A percentile compares a stretch with the other conserved stretches of the same genome.
These are phyloP conservation scores for Pichia cabralensis DNA, from an alignment of 805 yeast species.

Conservation along the genomic window DNA sequence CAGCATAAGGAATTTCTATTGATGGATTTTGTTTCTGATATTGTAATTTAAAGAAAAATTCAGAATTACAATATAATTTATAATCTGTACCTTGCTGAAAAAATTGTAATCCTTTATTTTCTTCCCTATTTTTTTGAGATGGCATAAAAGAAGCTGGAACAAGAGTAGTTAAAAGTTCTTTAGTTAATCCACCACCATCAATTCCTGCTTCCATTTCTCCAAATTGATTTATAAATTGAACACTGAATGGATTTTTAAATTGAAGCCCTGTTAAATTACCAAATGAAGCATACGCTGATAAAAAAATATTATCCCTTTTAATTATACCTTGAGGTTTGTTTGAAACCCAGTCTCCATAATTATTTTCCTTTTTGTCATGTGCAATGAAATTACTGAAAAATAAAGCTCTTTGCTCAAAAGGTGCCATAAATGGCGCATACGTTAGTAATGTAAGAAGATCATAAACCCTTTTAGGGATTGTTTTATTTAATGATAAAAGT, in stretches of 20 bases:
- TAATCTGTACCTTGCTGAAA: constrained; percentile 39
- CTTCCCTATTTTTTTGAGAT: constrained; percentile 15
- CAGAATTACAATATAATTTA: constrained; percentile 68
- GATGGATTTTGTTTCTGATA: constrained; percentile 18
- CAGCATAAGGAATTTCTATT: constrained; percentile 20
- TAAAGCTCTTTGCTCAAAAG: constrained; percentile 64
- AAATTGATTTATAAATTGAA: constrained; percentile 60
- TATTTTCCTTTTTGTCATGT: constrained; percentile 32
- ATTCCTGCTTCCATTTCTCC: constrained; percentile 77
- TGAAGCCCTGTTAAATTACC: constrained; percentile 36
- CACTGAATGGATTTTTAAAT: constrained; percentile 51
- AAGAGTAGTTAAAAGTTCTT: constrained; percentile 74
- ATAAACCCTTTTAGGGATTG: constrained; percentile 11
- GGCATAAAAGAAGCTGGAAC: constrained; percentile 56
- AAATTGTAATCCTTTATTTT: constrained; percentile 21
- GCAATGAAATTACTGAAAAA: constrained; percentile 57
- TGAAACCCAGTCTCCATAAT: constrained; percentile 15
- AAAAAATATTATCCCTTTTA: constrained; percentile 58
- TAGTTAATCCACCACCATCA: constrained; percentile 95
- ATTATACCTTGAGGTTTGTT: constrained; percentile 39
- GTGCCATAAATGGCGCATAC: constrained; percentile 68
- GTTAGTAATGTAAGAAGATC: constrained; percentile 44
- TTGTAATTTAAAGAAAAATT: constrained; percentile 21
- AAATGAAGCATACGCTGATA: constrained; percentile 63
- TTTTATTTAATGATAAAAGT: too few relatives aligned